Conservation (phyloP, 495 filamentous ascomycete genomes). For the Talaromyces nanjingensis region DNA sequence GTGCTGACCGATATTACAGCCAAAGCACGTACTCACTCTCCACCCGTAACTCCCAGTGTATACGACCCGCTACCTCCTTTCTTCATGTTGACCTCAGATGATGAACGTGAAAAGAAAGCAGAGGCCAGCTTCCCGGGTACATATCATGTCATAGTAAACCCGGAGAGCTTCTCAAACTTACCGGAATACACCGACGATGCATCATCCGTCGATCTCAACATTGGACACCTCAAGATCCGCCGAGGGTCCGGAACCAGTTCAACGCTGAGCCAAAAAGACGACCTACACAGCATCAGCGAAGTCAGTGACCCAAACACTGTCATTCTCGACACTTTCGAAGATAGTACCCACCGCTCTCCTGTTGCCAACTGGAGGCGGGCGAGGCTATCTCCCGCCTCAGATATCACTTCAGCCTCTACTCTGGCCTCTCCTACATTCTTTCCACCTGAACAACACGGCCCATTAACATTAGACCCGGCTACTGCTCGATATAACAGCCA, state of each 20-base stretch:
- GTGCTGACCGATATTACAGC: conserved; percentile 9
- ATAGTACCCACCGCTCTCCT: conserved; percentile 28
- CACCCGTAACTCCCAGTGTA: conserved; percentile 18
- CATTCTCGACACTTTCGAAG: conserved; percentile 44
- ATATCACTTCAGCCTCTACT: conserved; percentile 12
- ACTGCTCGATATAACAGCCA: conserved; percentile 21
- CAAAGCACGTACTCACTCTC: conserved; percentile 20
- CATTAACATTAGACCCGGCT: conserved; percentile 3
- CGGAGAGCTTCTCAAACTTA: conserved; percentile 45
- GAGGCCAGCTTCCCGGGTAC: conserved; percentile 45
- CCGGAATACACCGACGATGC: conserved; percentile 43
- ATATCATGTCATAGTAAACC: conserved; percentile 49
- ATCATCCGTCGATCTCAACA: conserved; percentile 13
- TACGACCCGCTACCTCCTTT: conserved; percentile 46
- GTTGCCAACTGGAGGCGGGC: conserved; percentile 19
- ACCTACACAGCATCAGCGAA: conserved; percentile 13
- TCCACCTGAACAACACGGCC: conserved; percentile 15
- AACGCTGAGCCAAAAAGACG: conserved; percentile 13
- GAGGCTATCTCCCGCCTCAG: conserved; percentile 27
- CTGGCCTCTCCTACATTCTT: conserved; percentile 17
- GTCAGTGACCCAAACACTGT: conserved; percentile 37
- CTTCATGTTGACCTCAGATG: conserved; percentile 47
- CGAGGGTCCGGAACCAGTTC: conserved; percentile 17
- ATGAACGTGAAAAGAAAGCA: conserved; percentile 54
- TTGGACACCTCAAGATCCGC: conserved; percentile 6